Percentiles rank a stretch among this genome's conserved stretches.
Evolutionary conservation across 192 early-diverging fungal genomes (phyloP).

Genomic region (Glomus cerebriforme): DNA sequence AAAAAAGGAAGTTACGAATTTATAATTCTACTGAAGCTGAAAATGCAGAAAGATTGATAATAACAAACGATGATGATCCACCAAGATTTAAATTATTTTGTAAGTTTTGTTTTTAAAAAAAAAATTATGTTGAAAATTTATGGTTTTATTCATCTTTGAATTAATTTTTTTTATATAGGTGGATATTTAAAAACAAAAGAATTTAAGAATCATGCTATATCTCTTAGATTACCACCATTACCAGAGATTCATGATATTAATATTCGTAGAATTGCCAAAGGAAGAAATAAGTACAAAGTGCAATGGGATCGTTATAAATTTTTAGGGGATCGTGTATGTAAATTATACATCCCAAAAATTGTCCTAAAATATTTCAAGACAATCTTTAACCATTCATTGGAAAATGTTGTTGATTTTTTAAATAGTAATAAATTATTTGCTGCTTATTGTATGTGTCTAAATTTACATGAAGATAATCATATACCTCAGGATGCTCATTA

Average conservation of each 20-base stretch:
- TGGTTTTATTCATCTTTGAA: not conserved
- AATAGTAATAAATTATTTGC: not conserved
- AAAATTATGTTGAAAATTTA: not conserved
- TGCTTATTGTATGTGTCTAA: not conserved
- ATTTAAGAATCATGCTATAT: not conserved
- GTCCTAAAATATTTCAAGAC: not conserved
- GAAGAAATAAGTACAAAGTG: not conserved
- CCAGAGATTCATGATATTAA: not conserved
- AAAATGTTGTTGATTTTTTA: not conserved
- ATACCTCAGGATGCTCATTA: not conserved
- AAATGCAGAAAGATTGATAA: not conserved
- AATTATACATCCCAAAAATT: not conserved
- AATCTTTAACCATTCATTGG: not conserved
- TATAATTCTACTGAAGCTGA: not conserved
- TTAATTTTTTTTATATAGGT: not conserved
- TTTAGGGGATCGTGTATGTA: not conserved
- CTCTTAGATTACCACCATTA: not conserved
- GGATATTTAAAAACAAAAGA: not conserved
- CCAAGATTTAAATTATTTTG: not conserved
- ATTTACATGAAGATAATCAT: not conserved
- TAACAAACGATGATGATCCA: not conserved
- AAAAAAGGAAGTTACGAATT: not conserved
- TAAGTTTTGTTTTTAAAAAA: not conserved
- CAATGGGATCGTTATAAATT: not conserved
- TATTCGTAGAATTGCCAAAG: not conserved